A percentile compares a stretch with the other conserved stretches of the same genome.
phyloP scores from a whole-genome alignment of 305 asterid genomes.

The Solanum hybrid region DNA sequence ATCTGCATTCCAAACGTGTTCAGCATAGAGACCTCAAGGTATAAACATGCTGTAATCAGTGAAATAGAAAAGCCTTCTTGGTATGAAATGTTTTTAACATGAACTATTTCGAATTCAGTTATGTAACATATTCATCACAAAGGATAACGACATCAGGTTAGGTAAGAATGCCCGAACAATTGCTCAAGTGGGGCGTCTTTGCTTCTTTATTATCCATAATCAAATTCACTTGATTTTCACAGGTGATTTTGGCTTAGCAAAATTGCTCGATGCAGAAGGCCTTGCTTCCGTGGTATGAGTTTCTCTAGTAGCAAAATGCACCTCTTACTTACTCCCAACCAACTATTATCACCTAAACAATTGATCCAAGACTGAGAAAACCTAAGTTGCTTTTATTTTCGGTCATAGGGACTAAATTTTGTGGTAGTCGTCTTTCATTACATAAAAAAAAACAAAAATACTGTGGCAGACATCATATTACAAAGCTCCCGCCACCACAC shows the following conservation, averaged over 20 bases:
- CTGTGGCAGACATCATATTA: neutral
- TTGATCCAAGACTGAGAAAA: neutral
- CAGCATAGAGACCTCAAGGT: constrained; percentile 90
- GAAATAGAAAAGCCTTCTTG: neutral
- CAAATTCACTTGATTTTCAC: constrained; percentile 3
- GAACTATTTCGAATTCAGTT: constrained; percentile 35
- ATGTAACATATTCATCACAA: constrained; percentile 67
- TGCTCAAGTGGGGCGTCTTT: neutral
- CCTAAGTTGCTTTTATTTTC: neutral
- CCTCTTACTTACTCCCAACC: neutral
- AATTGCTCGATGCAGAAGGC: constrained; percentile 63
- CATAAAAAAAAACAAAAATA: neutral
- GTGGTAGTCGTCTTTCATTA: neutral
- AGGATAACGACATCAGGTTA: constrained; percentile 59
- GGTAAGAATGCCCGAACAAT: constrained; percentile 37
- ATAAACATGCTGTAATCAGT: constrained; percentile 3
- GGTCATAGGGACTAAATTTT: neutral
- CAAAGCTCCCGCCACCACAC: neutral
- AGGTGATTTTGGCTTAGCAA: constrained; percentile 92
- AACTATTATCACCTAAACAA: neutral
- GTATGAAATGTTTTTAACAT: constrained; percentile 15
- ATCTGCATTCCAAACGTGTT: constrained; percentile 86
- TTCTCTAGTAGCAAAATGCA: neutral
- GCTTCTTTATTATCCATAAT: constrained; percentile 1
- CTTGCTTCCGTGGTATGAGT: constrained; percentile 70